These are phyloP conservation scores for Dryadomyces quercus-mongolicae DNA, from an alignment of 2,329 filamentous ascomycete genomes.

Conservation along the genomic window DNA sequence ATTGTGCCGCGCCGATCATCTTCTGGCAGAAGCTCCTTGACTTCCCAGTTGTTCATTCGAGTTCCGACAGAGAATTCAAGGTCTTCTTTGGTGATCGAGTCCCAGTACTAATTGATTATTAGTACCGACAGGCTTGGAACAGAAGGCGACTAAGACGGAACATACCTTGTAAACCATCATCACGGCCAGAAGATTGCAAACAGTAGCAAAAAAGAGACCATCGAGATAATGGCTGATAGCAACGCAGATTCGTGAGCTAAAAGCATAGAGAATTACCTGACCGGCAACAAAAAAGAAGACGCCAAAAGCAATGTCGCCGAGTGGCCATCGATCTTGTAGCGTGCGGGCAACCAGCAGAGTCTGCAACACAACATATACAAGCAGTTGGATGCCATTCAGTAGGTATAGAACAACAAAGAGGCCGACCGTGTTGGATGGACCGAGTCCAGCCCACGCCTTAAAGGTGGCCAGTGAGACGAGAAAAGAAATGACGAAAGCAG, in stretches of 20 bases:
- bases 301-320: constrained; percentile 84
- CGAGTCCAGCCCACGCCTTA: constrained; percentile 77
- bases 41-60: constrained; percentile 94
- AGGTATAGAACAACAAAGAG: constrained; percentile 89
- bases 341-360: constrained; percentile 80
- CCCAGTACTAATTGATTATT: constrained; percentile 67
- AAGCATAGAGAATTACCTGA: constrained; percentile 85
- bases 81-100: constrained; percentile 96
- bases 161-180: constrained; percentile 99
- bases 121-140: background rate
- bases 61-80: constrained; percentile 96
- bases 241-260: constrained; percentile 75
- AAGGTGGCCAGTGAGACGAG: constrained; percentile 85
- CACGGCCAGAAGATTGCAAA: constrained; percentile 84
- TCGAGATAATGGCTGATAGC: constrained; percentile 85
- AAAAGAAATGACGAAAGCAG: constrained; percentile 78
- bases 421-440: constrained; percentile 74
- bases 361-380: constrained; percentile 80
- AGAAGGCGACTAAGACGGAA: background rate
- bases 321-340: constrained; percentile 86
- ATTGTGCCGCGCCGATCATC: constrained; percentile 65
- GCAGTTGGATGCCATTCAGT: constrained; percentile 74
- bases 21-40: constrained; percentile 79
- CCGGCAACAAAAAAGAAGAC: constrained; percentile 84
- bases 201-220: constrained; percentile 85